phyloP scores from a whole-genome alignment of 805 yeast genomes.

The Kodamaea fukazawae region DNA sequence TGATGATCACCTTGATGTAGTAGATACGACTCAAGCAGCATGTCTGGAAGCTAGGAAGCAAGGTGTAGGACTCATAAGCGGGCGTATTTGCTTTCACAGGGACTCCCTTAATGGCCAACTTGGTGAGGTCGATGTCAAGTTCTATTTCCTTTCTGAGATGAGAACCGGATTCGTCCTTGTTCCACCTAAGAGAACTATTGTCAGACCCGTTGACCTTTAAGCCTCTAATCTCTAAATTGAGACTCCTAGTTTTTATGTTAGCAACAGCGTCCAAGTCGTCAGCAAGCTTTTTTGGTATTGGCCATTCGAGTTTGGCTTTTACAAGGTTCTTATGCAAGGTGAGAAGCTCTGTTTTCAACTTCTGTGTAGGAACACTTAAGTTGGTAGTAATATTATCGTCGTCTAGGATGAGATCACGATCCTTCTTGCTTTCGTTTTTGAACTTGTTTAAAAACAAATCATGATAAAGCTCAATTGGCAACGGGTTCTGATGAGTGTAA shows the following conservation, averaged over 20 bases:
- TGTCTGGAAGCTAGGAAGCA: conserved; percentile 7
- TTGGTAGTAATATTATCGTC: conserved; percentile 1
- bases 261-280: conserved; percentile 4
- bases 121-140: conserved; percentile 2
- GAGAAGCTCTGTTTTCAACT: not conserved
- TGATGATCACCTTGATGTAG: conserved; percentile 4
- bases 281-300: not conserved
- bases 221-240: conserved; percentile 5
- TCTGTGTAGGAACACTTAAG: not conserved
- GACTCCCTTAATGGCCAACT: not conserved
- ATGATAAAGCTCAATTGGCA: conserved; percentile 39
- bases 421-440: not conserved
- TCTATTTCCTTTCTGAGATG: not conserved
- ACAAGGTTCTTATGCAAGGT: not conserved
- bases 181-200: not conserved
- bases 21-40: conserved; percentile 5
- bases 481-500: conserved; percentile 29
- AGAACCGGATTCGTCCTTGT: not conserved
- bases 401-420: conserved; percentile 2
- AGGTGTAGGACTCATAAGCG: conserved; percentile 4
- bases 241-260: not conserved
- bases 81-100: not conserved
- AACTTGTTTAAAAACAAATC: conserved; percentile 28
- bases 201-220: not conserved
- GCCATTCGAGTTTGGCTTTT: conserved; percentile 2